Percentiles rank a stretch among this genome's conserved stretches.
Conservation (phyloP, 2,329 filamentous ascomycete species). For the Claviceps digitariae region DNA sequence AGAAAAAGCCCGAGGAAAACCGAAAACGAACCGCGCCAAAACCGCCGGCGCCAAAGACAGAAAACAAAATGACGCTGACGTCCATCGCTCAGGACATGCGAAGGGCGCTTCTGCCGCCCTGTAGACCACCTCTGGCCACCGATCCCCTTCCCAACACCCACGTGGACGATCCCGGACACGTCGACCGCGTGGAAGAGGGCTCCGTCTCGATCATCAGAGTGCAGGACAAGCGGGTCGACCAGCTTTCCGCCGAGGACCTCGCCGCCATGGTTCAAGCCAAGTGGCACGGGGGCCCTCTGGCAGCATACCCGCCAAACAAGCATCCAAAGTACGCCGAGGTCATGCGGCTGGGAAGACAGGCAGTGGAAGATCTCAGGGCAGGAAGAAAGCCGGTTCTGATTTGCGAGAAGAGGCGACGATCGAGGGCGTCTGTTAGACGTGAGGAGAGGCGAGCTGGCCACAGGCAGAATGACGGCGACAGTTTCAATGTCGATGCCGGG, state of each 20-base stretch:
- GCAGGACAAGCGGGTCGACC: conserved; percentile 1
- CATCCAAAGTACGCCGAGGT: not conserved
- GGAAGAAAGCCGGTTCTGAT: not conserved
- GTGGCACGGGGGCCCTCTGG: not conserved
- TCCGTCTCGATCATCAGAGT: not conserved
- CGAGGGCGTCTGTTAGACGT: not conserved
- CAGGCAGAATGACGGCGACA: not conserved
- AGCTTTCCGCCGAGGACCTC: not conserved
- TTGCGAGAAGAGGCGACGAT: not conserved
- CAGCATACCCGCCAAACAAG: not conserved
- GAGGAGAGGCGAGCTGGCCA: not conserved
- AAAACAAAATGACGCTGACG: conserved; percentile 3
- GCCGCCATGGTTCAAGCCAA: not conserved
- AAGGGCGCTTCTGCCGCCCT: not conserved
- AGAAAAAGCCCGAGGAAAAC: not conserved
- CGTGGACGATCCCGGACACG: not conserved
- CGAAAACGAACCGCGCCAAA: not conserved
- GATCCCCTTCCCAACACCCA: not conserved
- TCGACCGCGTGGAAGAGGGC: too few species aligned
- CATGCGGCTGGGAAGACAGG: not conserved
- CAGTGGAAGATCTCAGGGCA: not conserved
- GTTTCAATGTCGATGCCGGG: not conserved
- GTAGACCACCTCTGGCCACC: not conserved
- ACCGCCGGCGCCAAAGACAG: not conserved
- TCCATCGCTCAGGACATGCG: conserved; percentile 2